A percentile compares a stretch with the other conserved stretches of the same genome.
Evolutionary conservation across 2,329 filamentous ascomycete genomes (phyloP).

Genomic region (Gnomoniopsis sp.): DNA sequence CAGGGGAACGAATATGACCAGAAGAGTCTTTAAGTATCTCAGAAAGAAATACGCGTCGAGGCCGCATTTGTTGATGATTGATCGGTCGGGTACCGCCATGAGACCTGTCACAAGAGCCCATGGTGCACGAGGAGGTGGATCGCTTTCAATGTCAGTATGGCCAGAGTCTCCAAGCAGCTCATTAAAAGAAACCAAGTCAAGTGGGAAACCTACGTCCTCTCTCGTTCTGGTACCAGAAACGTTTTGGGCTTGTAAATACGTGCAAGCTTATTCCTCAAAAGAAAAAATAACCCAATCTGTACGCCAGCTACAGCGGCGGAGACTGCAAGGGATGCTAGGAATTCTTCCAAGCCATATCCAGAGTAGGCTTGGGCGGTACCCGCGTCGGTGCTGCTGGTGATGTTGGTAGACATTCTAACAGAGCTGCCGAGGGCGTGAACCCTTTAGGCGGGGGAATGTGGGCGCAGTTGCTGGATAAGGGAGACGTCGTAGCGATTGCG

Average conservation of each 20-base stretch:
- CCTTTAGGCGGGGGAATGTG: not conserved
- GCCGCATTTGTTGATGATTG: conserved; percentile 92
- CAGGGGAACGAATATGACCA: conserved; percentile 89
- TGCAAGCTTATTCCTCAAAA: conserved; percentile 73
- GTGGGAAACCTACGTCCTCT: conserved; percentile 54
- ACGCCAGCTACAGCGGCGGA: conserved; percentile 61
- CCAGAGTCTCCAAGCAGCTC: not conserved
- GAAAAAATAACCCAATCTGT: conserved; percentile 66
- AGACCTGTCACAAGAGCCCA: conserved; percentile 54
- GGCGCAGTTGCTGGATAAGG: not conserved
- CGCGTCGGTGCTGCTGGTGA: conserved; percentile 9
- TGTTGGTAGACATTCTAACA: conserved; percentile 13
- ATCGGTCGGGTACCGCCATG: conserved; percentile 67
- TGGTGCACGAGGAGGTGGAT: conserved; percentile 61
- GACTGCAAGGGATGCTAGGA: conserved; percentile 62
- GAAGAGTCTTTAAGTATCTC: conserved; percentile 71
- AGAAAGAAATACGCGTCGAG: conserved; percentile 97
- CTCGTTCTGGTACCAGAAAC: conserved; percentile 79
- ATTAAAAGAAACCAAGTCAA: not conserved
- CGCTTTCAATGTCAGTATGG: conserved; percentile 21
- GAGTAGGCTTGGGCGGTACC: conserved; percentile 28
- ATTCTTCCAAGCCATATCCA: conserved; percentile 50
- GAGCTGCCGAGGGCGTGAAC: not conserved
- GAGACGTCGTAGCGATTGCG: not conserved
- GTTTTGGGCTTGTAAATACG: conserved; percentile 86